phyloP scores from a whole-genome alignment of 2,329 filamentous ascomycete species.

The Ilyonectria mors-panacis region DNA sequence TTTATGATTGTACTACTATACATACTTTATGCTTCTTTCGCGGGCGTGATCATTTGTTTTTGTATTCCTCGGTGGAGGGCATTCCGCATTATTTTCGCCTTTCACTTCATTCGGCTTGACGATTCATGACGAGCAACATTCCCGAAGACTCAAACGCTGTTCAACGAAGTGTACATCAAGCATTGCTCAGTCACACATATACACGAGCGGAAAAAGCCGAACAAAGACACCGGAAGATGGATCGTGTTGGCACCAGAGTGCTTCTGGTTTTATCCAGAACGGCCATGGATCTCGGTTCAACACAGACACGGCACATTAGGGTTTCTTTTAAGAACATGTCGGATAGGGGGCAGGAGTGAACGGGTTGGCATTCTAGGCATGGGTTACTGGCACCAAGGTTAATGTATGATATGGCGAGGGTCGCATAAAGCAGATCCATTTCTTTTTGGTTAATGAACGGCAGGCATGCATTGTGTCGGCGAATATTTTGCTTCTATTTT shows the following conservation, averaged over 20 bases:
- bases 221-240: conserved; percentile 17
- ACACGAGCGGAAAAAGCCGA: conserved; percentile 29
- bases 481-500: neutral
- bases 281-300: conserved; percentile 24
- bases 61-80: conserved; percentile 46
- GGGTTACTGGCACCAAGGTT: conserved; percentile 41
- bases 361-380: conserved; percentile 39
- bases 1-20: conserved; percentile 49
- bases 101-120: conserved; percentile 39
- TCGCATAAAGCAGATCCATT: conserved; percentile 35
- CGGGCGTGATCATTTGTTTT: conserved; percentile 51
- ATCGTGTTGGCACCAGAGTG: conserved; percentile 36
- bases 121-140: conserved; percentile 42
- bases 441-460: conserved; percentile 30
- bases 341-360: conserved; percentile 27
- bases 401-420: conserved; percentile 46
- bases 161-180: conserved; percentile 39
- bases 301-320: conserved; percentile 19
- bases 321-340: conserved; percentile 25
- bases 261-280: conserved; percentile 35
- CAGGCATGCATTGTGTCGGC: conserved; percentile 12
- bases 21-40: conserved; percentile 46
- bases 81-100: conserved; percentile 30
- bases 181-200: conserved; percentile 29
- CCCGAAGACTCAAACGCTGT: conserved; percentile 27